Evolutionary conservation across 805 yeast genomes (phyloP), one percentile per base, ranked within the genome.

Genomic region (Yarrowia deformans): DNA sequence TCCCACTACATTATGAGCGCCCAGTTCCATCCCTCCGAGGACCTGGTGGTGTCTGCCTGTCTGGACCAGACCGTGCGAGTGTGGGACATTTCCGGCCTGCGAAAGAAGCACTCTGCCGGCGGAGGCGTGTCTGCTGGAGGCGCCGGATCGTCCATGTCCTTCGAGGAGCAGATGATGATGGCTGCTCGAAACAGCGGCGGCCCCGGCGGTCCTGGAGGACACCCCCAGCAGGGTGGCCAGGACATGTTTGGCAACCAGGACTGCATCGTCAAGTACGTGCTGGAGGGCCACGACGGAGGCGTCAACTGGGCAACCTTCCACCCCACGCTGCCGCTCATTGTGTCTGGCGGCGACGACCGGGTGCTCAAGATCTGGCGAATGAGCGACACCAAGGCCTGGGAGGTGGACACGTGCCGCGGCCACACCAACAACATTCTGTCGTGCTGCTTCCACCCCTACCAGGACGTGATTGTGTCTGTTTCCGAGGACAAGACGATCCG

Each of bases 221-320:
- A 56, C 48, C 48, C 63, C 52, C 66, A 60, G 66, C 71, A 55
- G 63, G 46, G 58, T 1, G 91, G 91, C 75, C 97, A 91, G 79
- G 98, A 95, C 77, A 90, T 93, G 64, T 95, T 95, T 80, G 98
- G 98, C 69, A 90, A 90, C 78, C 90, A 91, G 23, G 97, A 93
- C 78, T 97, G 97, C 49, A 88, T 92, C 70, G 98, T 94, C 70
- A 95, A 96, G 80, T 95, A 90, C 77, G 97, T 95, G 19, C 84
- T 95, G 71, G 98, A 96, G 79, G 99, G 99, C 66, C 99, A 95
- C 78, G 97, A 95, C 76, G 89, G 97, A 78, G 98, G 98, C 77
- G 99, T 95, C 75, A 94, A 95, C 78, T 95, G 97, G 97, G 98
- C 98, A 23, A 84, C 97, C 13, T 96, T 96, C 87, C 99, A 95